phyloP scores from a whole-genome alignment of 495 filamentous ascomycete genomes.

The Podospora sp. region DNA sequence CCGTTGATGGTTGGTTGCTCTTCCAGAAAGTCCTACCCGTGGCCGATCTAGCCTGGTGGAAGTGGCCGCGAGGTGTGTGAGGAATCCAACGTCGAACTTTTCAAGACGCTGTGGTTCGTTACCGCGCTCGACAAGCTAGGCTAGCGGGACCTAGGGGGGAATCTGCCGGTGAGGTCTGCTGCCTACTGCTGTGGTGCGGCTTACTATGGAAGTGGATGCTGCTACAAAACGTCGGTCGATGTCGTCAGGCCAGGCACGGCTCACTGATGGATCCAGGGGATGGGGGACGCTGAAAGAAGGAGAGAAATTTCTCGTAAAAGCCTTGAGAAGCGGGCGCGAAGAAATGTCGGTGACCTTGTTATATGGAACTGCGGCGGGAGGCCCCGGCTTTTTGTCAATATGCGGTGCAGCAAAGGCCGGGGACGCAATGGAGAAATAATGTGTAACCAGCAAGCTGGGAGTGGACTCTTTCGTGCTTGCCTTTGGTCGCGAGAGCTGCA shows the following conservation, averaged over 20 bases:
- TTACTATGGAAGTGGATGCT: background rate
- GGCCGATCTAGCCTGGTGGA: too few relatives aligned
- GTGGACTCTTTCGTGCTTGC: background rate
- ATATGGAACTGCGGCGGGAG: constrained; percentile 9
- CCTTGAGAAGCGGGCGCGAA: background rate
- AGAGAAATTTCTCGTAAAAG: background rate
- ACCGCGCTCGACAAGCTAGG: background rate
- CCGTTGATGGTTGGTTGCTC: constrained; percentile 5
- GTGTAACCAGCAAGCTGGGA: constrained; percentile 5
- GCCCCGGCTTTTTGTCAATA: constrained; percentile 11
- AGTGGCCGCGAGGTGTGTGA: background rate
- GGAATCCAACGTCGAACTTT: background rate
- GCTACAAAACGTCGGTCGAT: background rate
- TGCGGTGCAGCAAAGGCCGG: background rate
- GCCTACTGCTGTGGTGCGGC: background rate
- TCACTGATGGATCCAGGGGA: background rate
- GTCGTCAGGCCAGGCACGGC: constrained; percentile 3
- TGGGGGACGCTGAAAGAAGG: background rate
- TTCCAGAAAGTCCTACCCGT: background rate
- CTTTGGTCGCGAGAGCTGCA: background rate
- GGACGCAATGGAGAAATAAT: constrained; percentile 8
- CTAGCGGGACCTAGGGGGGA: background rate
- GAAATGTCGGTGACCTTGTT: constrained; percentile 13
- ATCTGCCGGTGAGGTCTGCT: constrained; percentile 1
- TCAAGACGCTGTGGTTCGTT: background rate